Evolutionary conservation across 768 basidiomycete genomes (phyloP).

Genomic region (Lactarius hengduanensis): DNA sequence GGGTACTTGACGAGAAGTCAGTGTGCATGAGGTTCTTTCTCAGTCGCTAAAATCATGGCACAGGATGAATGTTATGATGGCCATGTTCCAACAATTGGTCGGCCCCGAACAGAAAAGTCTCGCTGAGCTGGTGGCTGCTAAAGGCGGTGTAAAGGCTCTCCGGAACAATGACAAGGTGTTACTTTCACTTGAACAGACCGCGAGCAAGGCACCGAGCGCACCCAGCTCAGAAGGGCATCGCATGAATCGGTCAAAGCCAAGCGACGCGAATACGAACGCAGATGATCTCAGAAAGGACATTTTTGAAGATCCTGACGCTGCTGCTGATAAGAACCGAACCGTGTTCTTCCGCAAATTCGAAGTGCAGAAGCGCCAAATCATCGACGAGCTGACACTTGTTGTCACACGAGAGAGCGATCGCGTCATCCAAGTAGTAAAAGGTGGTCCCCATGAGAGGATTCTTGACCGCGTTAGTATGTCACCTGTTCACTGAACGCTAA

Average conservation of each 20-base stretch:
- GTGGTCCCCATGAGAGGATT: conserved; percentile 28
- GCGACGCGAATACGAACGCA: background rate
- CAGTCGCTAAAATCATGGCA: background rate
- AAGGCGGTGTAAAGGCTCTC: conserved; percentile 30
- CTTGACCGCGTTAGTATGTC: background rate
- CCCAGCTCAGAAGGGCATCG: background rate
- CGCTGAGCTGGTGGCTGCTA: conserved; percentile 21
- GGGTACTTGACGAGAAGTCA: conserved; percentile 28
- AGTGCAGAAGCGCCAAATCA: conserved; percentile 2
- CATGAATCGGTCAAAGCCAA: background rate
- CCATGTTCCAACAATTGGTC: conserved; percentile 24
- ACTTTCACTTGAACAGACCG: conserved; percentile 28
- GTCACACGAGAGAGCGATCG: conserved; percentile 24
- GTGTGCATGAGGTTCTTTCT: background rate
- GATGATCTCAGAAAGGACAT: conserved; percentile 28
- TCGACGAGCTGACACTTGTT: conserved; percentile 11
- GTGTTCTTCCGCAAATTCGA: conserved; percentile 8
- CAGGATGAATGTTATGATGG: conserved; percentile 27
- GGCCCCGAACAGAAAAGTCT: conserved; percentile 26
- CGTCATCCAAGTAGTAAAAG: conserved; percentile 23
- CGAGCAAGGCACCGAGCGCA: conserved; percentile 5
- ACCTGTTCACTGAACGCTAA: background rate
- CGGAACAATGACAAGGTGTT: conserved; percentile 28
- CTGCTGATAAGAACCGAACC: conserved; percentile 28
- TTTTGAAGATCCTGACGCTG: conserved; percentile 28